phyloP scores from a whole-genome alignment of 495 filamentous ascomycete genomes.

The Letharia lupina region DNA sequence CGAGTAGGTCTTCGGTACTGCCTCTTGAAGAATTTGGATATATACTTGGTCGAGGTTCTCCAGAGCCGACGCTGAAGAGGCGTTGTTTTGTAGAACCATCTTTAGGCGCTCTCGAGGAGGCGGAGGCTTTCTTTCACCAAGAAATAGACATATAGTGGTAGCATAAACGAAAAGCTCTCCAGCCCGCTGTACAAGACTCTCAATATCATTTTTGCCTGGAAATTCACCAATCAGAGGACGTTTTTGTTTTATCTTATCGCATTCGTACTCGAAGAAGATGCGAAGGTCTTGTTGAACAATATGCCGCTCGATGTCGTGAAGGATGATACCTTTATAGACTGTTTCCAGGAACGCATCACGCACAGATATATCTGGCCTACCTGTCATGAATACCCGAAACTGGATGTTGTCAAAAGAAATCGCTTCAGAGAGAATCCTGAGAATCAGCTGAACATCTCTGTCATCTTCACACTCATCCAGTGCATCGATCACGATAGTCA shows the following conservation, averaged over 20 bases:
- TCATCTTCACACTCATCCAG: slow-evolving; percentile 24
- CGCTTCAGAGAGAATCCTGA: slow-evolving; percentile 19
- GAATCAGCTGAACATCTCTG: slow-evolving; percentile 18
- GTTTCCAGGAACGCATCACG: slow-evolving; percentile 19
- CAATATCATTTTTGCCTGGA: slow-evolving; percentile 8
- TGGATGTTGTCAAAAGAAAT: slow-evolving; percentile 4
- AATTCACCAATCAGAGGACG: no score
- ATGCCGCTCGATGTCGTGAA: no score
- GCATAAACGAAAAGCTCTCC: slow-evolving; percentile 9
- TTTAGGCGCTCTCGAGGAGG: no score
- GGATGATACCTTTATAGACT: no score
- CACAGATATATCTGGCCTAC: slow-evolving; percentile 26
- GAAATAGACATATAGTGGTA: slow-evolving; percentile 9
- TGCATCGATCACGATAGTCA: slow-evolving; percentile 22
- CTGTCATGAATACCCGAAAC: slow-evolving; percentile 27
- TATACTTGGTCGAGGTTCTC: no score
- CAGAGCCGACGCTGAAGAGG: no score
- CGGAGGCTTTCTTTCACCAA: no score
- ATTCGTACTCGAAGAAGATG: no score
- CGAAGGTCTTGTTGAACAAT: no score
- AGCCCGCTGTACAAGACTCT: not conserved
- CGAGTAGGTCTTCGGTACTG: no score
- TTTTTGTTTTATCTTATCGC: no score
- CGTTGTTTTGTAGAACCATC: not conserved
- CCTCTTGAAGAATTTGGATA: no score